Conservation (phyloP, 495 filamentous ascomycete genomes). For the Annulohypoxylon moriforme region DNA sequence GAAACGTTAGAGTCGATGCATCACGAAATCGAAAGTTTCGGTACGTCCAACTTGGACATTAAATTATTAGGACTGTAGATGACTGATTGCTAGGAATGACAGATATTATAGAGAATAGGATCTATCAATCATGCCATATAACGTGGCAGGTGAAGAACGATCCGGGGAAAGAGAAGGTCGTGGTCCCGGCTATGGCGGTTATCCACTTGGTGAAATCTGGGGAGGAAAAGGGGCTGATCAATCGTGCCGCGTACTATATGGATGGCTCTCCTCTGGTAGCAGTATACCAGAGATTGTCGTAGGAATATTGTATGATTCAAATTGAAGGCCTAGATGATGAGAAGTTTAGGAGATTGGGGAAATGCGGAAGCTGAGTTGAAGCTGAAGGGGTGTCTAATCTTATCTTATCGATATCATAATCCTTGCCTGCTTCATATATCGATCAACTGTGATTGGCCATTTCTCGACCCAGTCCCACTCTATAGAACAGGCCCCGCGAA, state of each 20-base stretch:
- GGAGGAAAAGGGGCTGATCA: slow-evolving; percentile 16
- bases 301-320: background rate
- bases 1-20: slow-evolving; percentile 40
- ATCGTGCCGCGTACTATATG: slow-evolving; percentile 31
- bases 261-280: slow-evolving; percentile 29
- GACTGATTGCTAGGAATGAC: slow-evolving; percentile 1
- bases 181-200: slow-evolving; percentile 40
- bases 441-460: slow-evolving; percentile 16
- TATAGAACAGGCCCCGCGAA: slow-evolving; percentile 29
- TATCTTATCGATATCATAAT: slow-evolving; percentile 19
- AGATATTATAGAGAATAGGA: slow-evolving; percentile 40
- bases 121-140: slow-evolving; percentile 43
- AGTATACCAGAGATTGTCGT: slow-evolving; percentile 35
- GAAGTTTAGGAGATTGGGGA: background rate
- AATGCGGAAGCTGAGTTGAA: background rate
- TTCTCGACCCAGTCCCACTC: background rate
- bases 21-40: slow-evolving; percentile 38
- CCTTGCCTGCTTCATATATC: slow-evolving; percentile 20
- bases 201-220: slow-evolving; percentile 31
- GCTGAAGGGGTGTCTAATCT: slow-evolving; percentile 6
- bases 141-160: slow-evolving; percentile 44
- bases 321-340: background rate
- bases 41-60: slow-evolving; percentile 10
- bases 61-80: background rate
- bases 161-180: slow-evolving; percentile 42